Conservation (phyloP, 306 rosid genomes). For the Lablab purpureus region DNA sequence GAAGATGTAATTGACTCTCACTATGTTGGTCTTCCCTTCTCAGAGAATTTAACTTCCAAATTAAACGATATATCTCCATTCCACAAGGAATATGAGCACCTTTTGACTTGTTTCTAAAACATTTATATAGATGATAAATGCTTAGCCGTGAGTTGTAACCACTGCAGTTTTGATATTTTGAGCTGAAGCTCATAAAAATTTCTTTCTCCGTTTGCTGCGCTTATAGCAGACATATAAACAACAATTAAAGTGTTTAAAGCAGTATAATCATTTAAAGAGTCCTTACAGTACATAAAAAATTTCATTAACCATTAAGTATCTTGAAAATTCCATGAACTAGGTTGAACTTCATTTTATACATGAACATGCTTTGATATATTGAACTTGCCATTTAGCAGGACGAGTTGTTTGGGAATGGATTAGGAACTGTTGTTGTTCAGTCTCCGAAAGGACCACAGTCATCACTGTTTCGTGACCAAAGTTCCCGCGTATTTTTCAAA, state of each 20-base stretch:
- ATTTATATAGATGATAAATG: not conserved
- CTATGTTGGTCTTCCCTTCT: slow-evolving; percentile 10
- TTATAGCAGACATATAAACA: not conserved
- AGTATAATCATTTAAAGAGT: slow-evolving; percentile 26
- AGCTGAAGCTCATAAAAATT: slow-evolving; percentile 8
- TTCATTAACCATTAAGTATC: slow-evolving; percentile 16
- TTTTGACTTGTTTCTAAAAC: slow-evolving; percentile 31
- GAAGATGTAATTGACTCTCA: slow-evolving; percentile 70
- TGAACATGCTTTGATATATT: slow-evolving; percentile 27
- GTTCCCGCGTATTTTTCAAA: slow-evolving; percentile 59
- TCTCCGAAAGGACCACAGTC: slow-evolving; percentile 68
- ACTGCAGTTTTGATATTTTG: slow-evolving; percentile 13
- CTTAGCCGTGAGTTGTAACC: slow-evolving; percentile 21
- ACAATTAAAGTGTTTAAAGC: not conserved
- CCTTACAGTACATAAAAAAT: not conserved
- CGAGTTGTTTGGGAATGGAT: slow-evolving; percentile 72
- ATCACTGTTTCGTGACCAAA: slow-evolving; percentile 58
- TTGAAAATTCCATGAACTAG: not conserved
- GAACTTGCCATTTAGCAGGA: slow-evolving; percentile 63
- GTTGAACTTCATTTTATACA: slow-evolving; percentile 7
- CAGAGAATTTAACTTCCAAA: not conserved
- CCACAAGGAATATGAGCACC: slow-evolving; percentile 15
- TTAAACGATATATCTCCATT: slow-evolving; percentile 21
- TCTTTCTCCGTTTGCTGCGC: not conserved
- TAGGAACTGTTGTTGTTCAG: slow-evolving; percentile 85